phyloP scores from a whole-genome alignment of 2,329 filamentous ascomycete genomes.

The Neofusicoccum umdonicola region DNA sequence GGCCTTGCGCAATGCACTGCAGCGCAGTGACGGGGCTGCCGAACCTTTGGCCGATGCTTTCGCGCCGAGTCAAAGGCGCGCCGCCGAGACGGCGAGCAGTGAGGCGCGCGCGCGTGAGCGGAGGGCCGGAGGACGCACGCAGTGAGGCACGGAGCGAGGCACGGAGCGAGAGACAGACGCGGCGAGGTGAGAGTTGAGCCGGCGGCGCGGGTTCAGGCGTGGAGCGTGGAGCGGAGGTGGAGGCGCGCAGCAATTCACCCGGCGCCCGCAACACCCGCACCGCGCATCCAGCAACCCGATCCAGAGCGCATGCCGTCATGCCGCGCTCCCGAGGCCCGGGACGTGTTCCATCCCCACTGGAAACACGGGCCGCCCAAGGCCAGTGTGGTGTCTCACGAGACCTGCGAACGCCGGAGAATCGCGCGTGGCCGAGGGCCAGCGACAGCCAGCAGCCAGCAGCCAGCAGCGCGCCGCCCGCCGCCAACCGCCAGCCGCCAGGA shows the following conservation, averaged over 20 bases:
- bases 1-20: neutral
- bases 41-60: neutral
- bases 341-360: neutral
- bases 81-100: neutral
- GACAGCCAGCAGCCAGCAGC: no score
- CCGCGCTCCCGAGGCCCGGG: neutral
- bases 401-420: neutral
- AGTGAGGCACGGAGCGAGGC: neutral
- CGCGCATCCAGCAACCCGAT: neutral
- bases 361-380: no score
- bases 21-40: neutral
- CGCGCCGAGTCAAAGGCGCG: neutral
- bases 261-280: neutral
- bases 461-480: no score
- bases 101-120: neutral
- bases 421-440: no score
- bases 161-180: neutral
- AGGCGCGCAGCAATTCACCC: constrained; percentile 1
- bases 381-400: no score
- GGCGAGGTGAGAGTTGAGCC: neutral
- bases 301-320: neutral
- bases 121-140: neutral
- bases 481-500: no score
- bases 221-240: neutral
- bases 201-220: neutral